A percentile compares a stretch with the other conserved stretches of the same genome.
These are phyloP conservation scores for Alternaria dauci DNA, from an alignment of 2,329 filamentous ascomycete species.

Conservation along the genomic window DNA sequence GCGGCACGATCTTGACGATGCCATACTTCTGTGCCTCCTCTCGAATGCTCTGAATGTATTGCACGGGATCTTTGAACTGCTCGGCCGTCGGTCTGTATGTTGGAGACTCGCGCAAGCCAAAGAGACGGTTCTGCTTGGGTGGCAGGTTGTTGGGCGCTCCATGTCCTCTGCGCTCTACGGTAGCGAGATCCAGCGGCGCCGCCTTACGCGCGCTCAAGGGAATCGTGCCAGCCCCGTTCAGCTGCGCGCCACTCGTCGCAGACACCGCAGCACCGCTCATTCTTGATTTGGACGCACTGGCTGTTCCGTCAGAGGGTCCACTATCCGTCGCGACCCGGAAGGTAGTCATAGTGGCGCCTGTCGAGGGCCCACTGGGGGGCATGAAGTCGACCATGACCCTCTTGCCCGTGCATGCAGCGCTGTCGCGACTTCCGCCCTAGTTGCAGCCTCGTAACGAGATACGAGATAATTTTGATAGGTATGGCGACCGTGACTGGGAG, in stretches of 20 bases:
- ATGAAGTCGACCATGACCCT: conserved; percentile 50
- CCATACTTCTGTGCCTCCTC: conserved; percentile 88
- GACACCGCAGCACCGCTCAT: conserved; percentile 39
- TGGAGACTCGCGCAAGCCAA: conserved; percentile 87
- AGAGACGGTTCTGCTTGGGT: conserved; percentile 78
- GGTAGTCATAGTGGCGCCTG: conserved; percentile 48
- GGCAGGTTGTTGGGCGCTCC: conserved; percentile 78
- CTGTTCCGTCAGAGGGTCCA: conserved; percentile 29
- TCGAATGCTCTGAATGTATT: conserved; percentile 90
- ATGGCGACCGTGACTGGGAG: conserved; percentile 14
- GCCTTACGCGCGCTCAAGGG: conserved; percentile 72
- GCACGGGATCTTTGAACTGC: conserved; percentile 92
- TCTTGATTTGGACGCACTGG: conserved; percentile 40
- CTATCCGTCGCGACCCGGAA: conserved; percentile 50
- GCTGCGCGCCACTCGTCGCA: conserved; percentile 44
- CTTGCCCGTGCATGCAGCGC: conserved; percentile 37
- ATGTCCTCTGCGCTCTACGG: conserved; percentile 90
- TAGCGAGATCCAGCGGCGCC: conserved; percentile 79
- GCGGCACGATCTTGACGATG: conserved; percentile 94
- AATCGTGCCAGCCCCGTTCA: conserved; percentile 55
- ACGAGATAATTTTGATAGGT: background rate
- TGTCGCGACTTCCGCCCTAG: conserved; percentile 18
- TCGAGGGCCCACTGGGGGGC: conserved; percentile 41
- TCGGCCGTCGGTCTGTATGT: conserved; percentile 90
- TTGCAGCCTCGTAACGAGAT: conserved; percentile 24